Evolutionary conservation across 441 rosid species (phyloP).

Genomic region (Croton setiger): DNA sequence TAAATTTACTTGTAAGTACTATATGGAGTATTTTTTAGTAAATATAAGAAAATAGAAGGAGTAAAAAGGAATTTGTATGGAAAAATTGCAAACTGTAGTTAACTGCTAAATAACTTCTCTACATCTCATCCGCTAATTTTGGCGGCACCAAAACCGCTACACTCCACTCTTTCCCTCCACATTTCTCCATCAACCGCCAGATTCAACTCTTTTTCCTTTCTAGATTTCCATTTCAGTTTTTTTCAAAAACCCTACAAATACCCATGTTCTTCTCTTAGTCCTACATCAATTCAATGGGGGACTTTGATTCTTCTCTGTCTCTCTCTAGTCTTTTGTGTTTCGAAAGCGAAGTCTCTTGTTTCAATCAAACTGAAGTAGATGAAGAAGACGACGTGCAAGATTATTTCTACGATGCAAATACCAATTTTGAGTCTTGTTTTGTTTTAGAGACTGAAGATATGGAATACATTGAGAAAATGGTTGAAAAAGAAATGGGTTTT

Average conservation of each 20-base stretch:
- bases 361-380: constrained; percentile 20
- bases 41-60: too few relatives aligned
- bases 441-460: constrained; percentile 39
- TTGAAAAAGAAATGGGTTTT: constrained; percentile 37
- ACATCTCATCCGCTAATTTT: constrained; percentile 60
- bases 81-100: background rate
- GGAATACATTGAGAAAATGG: constrained; percentile 42
- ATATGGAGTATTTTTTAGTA: too few relatives aligned
- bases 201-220: constrained; percentile 14
- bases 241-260: constrained; percentile 20
- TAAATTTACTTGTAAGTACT: too few relatives aligned
- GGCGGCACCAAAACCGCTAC: constrained; percentile 84
- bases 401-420: background rate
- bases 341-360: constrained; percentile 47
- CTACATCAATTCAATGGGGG: constrained; percentile 31
- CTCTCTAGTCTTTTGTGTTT: constrained; percentile 57
- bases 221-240: constrained; percentile 30
- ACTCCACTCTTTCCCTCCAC: constrained; percentile 25
- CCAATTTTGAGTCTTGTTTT: constrained; percentile 12
- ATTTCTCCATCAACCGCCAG: constrained; percentile 16
- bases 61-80: too few relatives aligned
- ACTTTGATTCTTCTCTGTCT: constrained; percentile 35
- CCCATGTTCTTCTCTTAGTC: constrained; percentile 21
- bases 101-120: constrained; percentile 52
- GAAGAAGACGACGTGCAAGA: constrained; percentile 18